phyloP scores from a whole-genome alignment of 768 basidiomycete species.

The Exidia glandulosa region DNA sequence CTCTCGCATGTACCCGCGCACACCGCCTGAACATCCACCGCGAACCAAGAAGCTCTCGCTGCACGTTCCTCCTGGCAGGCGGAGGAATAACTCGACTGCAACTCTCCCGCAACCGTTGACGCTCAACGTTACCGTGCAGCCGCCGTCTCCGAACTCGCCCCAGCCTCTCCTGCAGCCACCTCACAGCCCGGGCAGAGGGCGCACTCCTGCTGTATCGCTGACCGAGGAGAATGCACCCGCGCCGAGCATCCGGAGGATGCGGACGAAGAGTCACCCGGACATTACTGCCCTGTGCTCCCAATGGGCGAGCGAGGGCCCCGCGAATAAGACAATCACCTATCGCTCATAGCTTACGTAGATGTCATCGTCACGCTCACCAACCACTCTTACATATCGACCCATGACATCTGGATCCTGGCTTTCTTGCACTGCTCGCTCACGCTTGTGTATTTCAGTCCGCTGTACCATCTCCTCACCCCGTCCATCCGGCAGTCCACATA shows the following conservation, averaged over 20 bases:
- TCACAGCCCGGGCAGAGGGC: background rate
- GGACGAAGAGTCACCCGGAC: constrained; percentile 41
- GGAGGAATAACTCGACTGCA: constrained; percentile 16
- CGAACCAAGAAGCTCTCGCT: background rate
- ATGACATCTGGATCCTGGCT: too few species aligned
- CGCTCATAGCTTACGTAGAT: background rate
- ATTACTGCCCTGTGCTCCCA: constrained; percentile 47
- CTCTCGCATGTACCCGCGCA: background rate
- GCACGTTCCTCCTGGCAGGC: constrained; percentile 2
- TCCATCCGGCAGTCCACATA: too few species aligned
- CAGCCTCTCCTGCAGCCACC: too few species aligned
- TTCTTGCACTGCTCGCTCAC: too few species aligned
- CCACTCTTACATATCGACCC: too few species aligned
- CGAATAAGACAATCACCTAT: constrained; percentile 43
- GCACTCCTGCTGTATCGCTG: background rate
- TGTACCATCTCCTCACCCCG: too few species aligned
- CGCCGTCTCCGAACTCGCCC: constrained; percentile 10
- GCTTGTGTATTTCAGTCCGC: too few species aligned
- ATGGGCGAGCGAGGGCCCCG: constrained; percentile 48
- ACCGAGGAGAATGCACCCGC: constrained; percentile 24
- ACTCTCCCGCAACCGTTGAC: constrained; percentile 10
- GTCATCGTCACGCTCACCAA: too few species aligned
- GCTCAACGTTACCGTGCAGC: constrained; percentile 14
- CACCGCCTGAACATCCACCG: background rate
- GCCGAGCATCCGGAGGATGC: constrained; percentile 35